Conservation (phyloP, 1,284 basidiomycete genomes). For the Inonotus hispidus region DNA sequence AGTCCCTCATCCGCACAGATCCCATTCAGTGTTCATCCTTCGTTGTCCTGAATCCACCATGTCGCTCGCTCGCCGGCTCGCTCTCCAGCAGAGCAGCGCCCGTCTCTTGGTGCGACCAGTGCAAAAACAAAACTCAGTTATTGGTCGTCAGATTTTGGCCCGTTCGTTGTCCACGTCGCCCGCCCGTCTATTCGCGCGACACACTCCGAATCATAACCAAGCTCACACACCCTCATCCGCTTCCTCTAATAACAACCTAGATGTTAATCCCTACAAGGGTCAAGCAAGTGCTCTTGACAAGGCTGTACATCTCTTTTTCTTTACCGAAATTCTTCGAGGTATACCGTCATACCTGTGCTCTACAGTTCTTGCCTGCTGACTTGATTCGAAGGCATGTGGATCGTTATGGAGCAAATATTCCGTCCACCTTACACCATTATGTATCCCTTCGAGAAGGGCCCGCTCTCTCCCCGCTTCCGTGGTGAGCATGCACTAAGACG, state of each 20-base stretch:
- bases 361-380: neutral
- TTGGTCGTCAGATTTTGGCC: conserved; percentile 9
- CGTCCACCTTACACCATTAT: conserved; percentile 98
- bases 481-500: conserved; percentile 98
- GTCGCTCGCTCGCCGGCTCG: conserved; percentile 16
- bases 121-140: conserved; percentile 2
- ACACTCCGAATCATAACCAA: conserved; percentile 23
- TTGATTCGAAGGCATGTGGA: conserved; percentile 83
- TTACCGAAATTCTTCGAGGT: conserved; percentile 98
- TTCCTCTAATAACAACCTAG: conserved; percentile 32
- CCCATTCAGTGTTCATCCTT: neutral
- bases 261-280: conserved; percentile 61
- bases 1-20: neutral
- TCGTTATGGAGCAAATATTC: conserved; percentile 98
- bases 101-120: conserved; percentile 6
- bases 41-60: conserved; percentile 10
- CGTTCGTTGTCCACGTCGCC: conserved; percentile 16
- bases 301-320: conserved; percentile 95
- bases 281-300: conserved; percentile 93
- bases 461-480: conserved; percentile 95
- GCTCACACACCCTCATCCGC: conserved; percentile 24
- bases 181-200: conserved; percentile 14
- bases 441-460: conserved; percentile 98
- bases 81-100: conserved; percentile 13
- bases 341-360: conserved; percentile 24